Evolutionary conservation across 2,329 filamentous ascomycete genomes (phyloP).

Genomic region (Pyrenochaeta sp.): DNA sequence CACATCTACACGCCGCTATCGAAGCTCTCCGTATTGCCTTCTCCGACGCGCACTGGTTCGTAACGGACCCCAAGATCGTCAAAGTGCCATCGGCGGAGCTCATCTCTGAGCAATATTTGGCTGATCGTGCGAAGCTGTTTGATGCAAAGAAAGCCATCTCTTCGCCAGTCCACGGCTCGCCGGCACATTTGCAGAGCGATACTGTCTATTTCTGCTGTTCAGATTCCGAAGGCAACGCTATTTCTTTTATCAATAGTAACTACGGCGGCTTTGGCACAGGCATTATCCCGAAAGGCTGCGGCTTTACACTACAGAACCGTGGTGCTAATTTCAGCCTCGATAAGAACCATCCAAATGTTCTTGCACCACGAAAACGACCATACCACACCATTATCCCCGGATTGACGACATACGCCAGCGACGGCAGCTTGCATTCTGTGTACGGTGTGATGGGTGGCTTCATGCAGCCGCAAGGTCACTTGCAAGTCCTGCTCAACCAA

Average conservation of each 20-base stretch:
- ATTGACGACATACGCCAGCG: constrained; percentile 79
- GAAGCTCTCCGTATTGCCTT: constrained; percentile 90
- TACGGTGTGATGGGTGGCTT: constrained; percentile 98
- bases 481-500: constrained; percentile 92
- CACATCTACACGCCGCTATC: constrained; percentile 81
- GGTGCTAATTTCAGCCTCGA: constrained; percentile 84
- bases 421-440: constrained; percentile 80
- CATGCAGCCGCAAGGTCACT: constrained; percentile 97
- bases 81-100: constrained; percentile 75
- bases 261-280: constrained; percentile 87
- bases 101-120: constrained; percentile 77
- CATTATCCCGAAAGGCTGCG: constrained; percentile 85
- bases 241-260: constrained; percentile 96
- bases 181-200: constrained; percentile 85
- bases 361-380: constrained; percentile 84
- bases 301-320: constrained; percentile 94
- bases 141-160: constrained; percentile 61
- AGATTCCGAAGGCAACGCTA: constrained; percentile 84
- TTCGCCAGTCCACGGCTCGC: constrained; percentile 71
- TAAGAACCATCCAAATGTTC: constrained; percentile 76
- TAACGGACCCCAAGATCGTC: constrained; percentile 79
- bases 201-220: constrained; percentile 94
- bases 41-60: constrained; percentile 88
- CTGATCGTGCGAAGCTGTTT: constrained; percentile 72
- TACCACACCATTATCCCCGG: constrained; percentile 99